Evolutionary conservation across 2,329 filamentous ascomycete species (phyloP).

Genomic region (Cladosporium phlei): DNA sequence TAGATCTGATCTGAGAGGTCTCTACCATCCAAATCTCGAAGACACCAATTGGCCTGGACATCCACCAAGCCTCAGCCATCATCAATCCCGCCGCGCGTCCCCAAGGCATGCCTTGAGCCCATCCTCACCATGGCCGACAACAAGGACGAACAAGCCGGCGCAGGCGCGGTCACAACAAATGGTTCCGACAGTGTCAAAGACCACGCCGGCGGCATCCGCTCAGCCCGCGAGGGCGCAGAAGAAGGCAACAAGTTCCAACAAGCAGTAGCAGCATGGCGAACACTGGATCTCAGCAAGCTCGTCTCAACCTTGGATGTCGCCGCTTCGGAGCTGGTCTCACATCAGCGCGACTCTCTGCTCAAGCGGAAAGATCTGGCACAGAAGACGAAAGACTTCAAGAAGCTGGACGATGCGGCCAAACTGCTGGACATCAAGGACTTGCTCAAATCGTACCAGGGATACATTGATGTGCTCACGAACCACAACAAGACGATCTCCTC

Average conservation of each 20-base stretch:
- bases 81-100: slow-evolving; percentile 1
- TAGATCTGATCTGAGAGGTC: too few relatives aligned
- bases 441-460: slow-evolving; percentile 86
- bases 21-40: too few relatives aligned
- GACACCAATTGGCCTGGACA: too few relatives aligned
- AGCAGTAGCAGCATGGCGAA: slow-evolving; percentile 93
- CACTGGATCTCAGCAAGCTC: slow-evolving; percentile 78
- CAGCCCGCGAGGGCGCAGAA: slow-evolving; percentile 29
- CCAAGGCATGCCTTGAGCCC: slow-evolving; percentile 10
- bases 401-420: slow-evolving; percentile 84
- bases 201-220: slow-evolving; percentile 13
- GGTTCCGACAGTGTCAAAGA: background rate
- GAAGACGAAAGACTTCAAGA: slow-evolving; percentile 97
- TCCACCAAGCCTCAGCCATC: too few relatives aligned
- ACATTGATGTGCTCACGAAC: slow-evolving; percentile 93
- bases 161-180: slow-evolving; percentile 6
- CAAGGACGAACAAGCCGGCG: slow-evolving; percentile 18
- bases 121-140: slow-evolving; percentile 19
- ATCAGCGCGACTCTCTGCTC: slow-evolving; percentile 91
- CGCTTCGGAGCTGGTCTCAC: slow-evolving; percentile 88
- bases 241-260: slow-evolving; percentile 73
- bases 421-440: slow-evolving; percentile 82
- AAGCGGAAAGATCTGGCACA: slow-evolving; percentile 97
- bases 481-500: slow-evolving; percentile 93
- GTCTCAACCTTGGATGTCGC: slow-evolving; percentile 83